A percentile compares a stretch with the other conserved stretches of the same genome.
These are phyloP conservation scores for Fusarium torulosum DNA, from an alignment of 2,329 filamentous ascomycete species.

Conservation along the genomic window DNA sequence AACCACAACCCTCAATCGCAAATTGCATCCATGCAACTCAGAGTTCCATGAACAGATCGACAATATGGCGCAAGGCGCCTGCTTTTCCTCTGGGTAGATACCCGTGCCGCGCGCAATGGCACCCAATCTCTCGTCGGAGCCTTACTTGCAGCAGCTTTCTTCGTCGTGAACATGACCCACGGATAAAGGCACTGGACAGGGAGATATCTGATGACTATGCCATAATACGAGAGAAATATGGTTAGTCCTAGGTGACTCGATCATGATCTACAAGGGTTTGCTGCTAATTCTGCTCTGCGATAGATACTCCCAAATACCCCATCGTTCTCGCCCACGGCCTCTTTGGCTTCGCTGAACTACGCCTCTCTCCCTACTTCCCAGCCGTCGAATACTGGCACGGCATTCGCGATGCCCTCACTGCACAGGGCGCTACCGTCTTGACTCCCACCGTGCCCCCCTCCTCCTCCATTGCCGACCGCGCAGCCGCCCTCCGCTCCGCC, in stretches of 20 bases:
- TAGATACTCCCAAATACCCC: constrained; percentile 69
- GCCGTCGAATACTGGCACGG: constrained; percentile 74
- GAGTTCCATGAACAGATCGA: constrained; percentile 42
- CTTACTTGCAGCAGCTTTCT: constrained; percentile 31
- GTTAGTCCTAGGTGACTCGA: constrained; percentile 45
- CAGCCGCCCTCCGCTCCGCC: constrained; percentile 66
- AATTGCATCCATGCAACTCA: constrained; percentile 16
- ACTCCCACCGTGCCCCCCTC: constrained; percentile 72
- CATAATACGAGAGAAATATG: constrained; percentile 59
- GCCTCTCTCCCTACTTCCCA: constrained; percentile 64
- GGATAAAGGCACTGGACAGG: constrained; percentile 56
- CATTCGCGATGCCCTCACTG: constrained; percentile 68
- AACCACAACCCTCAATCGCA: constrained; percentile 1
- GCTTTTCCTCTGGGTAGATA: background rate
- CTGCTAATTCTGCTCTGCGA: constrained; percentile 15
- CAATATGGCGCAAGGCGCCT: constrained; percentile 32
- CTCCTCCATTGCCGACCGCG: constrained; percentile 70
- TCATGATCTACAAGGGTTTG: background rate
- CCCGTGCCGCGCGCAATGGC: constrained; percentile 15
- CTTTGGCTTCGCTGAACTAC: constrained; percentile 72
- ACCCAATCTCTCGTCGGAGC: constrained; percentile 6
- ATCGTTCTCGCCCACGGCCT: constrained; percentile 76
- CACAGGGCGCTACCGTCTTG: constrained; percentile 67
- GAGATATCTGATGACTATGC: constrained; percentile 63
- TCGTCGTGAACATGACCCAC: constrained; percentile 52